Percentiles rank a stretch among this genome's conserved stretches.
Evolutionary conservation across 768 basidiomycete genomes (phyloP).

Genomic region (Rhodotorula toruloides): DNA sequence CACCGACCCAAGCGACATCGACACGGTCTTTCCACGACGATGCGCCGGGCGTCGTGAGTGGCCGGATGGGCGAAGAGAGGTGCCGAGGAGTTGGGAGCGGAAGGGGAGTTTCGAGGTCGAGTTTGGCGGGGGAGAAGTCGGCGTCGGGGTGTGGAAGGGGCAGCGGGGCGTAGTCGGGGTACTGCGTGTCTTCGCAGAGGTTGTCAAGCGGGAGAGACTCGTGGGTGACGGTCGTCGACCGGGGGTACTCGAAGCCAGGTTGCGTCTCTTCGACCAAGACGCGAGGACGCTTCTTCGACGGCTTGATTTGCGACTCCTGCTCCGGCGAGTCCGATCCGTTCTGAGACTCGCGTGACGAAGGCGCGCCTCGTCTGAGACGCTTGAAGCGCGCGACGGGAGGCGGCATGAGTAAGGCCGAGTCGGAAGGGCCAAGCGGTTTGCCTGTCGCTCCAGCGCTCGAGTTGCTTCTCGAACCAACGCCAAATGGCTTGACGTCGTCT

Average conservation of each 20-base stretch:
- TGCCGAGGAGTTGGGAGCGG: background rate
- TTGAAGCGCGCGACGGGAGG: conserved; percentile 7
- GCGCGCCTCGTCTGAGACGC: conserved; percentile 7
- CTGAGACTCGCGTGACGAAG: background rate
- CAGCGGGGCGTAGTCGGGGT: background rate
- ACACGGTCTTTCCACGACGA: background rate
- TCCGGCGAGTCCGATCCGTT: background rate
- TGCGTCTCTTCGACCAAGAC: conserved; percentile 30
- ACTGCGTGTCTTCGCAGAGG: conserved; percentile 25
- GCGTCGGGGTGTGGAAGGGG: background rate
- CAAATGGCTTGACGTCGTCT: too few relatives aligned
- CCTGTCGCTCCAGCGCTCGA: background rate
- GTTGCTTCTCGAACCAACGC: background rate
- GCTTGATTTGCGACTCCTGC: background rate
- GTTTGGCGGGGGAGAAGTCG: background rate
- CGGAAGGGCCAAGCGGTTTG: conserved; percentile 9
- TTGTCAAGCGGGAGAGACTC: background rate
- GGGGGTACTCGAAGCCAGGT: too few relatives aligned
- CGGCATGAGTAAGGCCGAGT: conserved; percentile 18
- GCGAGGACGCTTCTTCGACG: background rate
- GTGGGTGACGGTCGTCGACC: background rate
- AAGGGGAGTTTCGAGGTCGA: background rate
- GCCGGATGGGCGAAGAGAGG: background rate
- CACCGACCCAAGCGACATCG: background rate
- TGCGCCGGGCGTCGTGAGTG: background rate